phyloP scores from a whole-genome alignment of 352 stramenopile species.

The Globisporangium solare region DNA sequence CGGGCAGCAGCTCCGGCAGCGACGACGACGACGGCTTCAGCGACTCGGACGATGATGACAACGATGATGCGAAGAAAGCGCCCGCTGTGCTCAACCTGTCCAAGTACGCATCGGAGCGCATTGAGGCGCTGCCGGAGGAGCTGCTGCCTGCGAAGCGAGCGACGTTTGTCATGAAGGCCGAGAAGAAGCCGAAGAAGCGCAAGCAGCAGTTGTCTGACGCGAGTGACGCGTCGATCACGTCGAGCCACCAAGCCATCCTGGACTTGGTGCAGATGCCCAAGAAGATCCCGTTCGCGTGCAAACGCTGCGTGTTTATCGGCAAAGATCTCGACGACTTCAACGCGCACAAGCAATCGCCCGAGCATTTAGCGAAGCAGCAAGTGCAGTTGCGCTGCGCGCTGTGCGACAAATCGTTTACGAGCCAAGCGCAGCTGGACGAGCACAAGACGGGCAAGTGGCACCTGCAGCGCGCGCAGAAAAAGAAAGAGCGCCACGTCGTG shows the following conservation, averaged over 20 bases:
- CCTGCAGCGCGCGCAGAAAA: conserved; percentile 61
- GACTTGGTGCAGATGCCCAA: conserved; percentile 57
- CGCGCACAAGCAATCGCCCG: conserved; percentile 39
- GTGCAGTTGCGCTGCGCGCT: conserved; percentile 44
- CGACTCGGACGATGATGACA: conserved; percentile 17
- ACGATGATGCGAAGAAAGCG: conserved; percentile 9
- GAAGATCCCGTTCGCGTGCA: conserved; percentile 81
- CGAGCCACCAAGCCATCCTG: conserved; percentile 27
- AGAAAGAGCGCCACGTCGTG: conserved; percentile 60
- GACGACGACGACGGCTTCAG: conserved; percentile 16
- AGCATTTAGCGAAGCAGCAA: conserved; percentile 37
- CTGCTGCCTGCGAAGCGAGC: conserved; percentile 39
- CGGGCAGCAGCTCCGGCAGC: conserved; percentile 14
- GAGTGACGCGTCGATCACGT: conserved; percentile 20
- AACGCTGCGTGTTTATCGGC: conserved; percentile 75
- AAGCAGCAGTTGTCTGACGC: conserved; percentile 27
- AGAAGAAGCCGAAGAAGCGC: conserved; percentile 34
- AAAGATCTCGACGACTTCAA: conserved; percentile 63
- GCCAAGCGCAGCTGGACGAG: conserved; percentile 61
- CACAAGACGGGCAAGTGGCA: conserved; percentile 83
- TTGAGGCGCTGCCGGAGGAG: conserved; percentile 52
- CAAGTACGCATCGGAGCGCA: conserved; percentile 53
- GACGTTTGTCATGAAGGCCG: conserved; percentile 18
- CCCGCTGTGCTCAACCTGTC: conserved; percentile 58
- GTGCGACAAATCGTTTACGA: conserved; percentile 81